phyloP scores from a whole-genome alignment of 306 rosid genomes.

The Cicer judaicum region DNA sequence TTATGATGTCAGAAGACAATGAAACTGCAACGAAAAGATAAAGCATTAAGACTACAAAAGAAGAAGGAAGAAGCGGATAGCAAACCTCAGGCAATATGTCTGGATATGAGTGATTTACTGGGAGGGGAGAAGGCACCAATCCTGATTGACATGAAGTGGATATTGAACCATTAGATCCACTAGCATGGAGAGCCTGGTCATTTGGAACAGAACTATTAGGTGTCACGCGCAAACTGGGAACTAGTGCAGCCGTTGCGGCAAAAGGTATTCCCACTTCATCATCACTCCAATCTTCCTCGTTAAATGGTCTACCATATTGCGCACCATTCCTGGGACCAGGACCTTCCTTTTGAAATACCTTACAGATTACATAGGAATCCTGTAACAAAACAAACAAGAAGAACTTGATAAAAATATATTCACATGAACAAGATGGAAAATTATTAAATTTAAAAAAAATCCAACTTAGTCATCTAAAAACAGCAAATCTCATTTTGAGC shows the following conservation, averaged over 20 bases:
- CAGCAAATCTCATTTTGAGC: background rate
- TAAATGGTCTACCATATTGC: slow-evolving; percentile 67
- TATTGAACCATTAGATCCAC: slow-evolving; percentile 29
- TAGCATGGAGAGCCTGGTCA: slow-evolving; percentile 20
- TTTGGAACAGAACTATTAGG: slow-evolving; percentile 19
- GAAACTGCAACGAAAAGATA: background rate
- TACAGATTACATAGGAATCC: slow-evolving; percentile 73
- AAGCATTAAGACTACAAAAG: background rate
- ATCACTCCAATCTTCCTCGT: slow-evolving; percentile 69
- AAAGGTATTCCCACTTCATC: slow-evolving; percentile 52
- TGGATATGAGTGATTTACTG: slow-evolving; percentile 36
- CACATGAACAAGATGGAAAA: background rate
- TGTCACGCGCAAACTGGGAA: slow-evolving; percentile 22
- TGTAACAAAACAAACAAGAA: slow-evolving; percentile 42
- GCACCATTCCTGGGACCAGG: slow-evolving; percentile 74
- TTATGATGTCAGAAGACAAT: background rate
- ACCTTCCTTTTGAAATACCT: slow-evolving; percentile 68
- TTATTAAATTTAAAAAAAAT: background rate
- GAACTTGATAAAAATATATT: slow-evolving; percentile 28
- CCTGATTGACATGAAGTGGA: slow-evolving; percentile 52
- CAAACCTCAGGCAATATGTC: slow-evolving; percentile 48
- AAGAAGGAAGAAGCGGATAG: slow-evolving; percentile 10
- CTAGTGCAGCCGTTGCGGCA: slow-evolving; percentile 26
- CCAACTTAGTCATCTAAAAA: background rate
- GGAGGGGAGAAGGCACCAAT: slow-evolving; percentile 28